Percentiles rank a stretch among this genome's conserved stretches.
phyloP scores from a whole-genome alignment of 139 green algal species.

The Closterium sp. region DNA sequence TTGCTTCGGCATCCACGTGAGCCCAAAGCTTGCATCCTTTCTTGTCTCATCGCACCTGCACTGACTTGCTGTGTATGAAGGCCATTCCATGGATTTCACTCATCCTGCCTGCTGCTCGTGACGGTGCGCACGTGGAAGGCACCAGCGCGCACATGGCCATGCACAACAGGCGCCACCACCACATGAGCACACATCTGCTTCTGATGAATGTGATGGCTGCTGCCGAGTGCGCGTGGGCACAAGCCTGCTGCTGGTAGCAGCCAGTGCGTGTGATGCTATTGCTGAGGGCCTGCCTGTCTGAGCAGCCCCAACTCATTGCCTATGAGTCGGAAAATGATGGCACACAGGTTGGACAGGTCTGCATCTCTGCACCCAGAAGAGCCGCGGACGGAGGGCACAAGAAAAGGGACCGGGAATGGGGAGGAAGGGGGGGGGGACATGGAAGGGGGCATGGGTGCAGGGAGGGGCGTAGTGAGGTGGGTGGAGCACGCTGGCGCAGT shows the following conservation, averaged over 20 bases:
- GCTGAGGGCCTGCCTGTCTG: neutral
- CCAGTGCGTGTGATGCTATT: neutral
- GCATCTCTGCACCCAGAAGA: conserved; percentile 2
- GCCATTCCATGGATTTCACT: neutral
- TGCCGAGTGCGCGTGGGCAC: neutral
- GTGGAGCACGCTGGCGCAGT: neutral
- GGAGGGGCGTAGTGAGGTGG: neutral
- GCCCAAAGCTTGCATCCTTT: neutral
- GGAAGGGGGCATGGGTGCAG: neutral
- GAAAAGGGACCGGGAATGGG: neutral
- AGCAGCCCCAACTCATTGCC: conserved; percentile 8
- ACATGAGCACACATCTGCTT: neutral
- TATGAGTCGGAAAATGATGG: neutral
- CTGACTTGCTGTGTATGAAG: neutral
- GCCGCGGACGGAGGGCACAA: neutral
- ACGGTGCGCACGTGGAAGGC: neutral
- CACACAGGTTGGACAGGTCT: neutral
- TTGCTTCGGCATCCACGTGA: neutral
- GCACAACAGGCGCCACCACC: too few relatives aligned
- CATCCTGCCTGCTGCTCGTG: neutral
- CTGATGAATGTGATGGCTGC: neutral
- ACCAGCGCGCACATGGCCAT: too few relatives aligned
- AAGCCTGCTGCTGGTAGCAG: neutral
- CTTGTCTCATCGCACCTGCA: neutral
- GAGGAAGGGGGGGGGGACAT: neutral